Evolutionary conservation across 345 rosid species (phyloP).

Genomic region (Brassica cretica): DNA sequence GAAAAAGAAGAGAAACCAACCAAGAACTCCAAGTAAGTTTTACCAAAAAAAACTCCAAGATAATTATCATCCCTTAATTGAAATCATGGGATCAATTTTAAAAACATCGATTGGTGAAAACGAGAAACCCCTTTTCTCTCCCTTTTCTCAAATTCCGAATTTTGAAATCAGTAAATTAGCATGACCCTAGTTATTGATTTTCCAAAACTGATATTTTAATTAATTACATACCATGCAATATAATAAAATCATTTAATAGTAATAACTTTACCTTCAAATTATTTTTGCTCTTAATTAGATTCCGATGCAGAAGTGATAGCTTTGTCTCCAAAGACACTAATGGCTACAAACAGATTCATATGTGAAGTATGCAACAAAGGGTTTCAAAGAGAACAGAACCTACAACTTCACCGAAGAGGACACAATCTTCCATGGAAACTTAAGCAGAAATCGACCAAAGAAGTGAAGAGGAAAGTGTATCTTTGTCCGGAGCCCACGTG

Average conservation of each 20-base stretch:
- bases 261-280: neutral
- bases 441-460: constrained; percentile 70
- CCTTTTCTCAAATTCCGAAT: constrained; percentile 19
- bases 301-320: constrained; percentile 89
- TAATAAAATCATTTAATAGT: neutral
- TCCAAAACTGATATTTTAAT: constrained; percentile 14
- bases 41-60: too few species aligned
- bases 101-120: constrained; percentile 21
- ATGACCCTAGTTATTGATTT: constrained; percentile 37
- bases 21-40: constrained; percentile 75
- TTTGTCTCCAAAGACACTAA: constrained; percentile 79
- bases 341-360: constrained; percentile 86
- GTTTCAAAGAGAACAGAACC: constrained; percentile 79
- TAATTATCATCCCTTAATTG: constrained; percentile 14
- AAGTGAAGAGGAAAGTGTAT: constrained; percentile 78
- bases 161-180: constrained; percentile 29
- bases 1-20: constrained; percentile 26
- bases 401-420: constrained; percentile 90
- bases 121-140: constrained; percentile 24
- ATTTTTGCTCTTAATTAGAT: constrained; percentile 46
- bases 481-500: constrained; percentile 85
- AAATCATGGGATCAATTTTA: neutral
- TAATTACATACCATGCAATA: constrained; percentile 31
- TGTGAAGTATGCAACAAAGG: constrained; percentile 91
- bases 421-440: constrained; percentile 87